Conservation (phyloP, 2,329 filamentous ascomycete species). For the Pseudocercospora vitis region DNA sequence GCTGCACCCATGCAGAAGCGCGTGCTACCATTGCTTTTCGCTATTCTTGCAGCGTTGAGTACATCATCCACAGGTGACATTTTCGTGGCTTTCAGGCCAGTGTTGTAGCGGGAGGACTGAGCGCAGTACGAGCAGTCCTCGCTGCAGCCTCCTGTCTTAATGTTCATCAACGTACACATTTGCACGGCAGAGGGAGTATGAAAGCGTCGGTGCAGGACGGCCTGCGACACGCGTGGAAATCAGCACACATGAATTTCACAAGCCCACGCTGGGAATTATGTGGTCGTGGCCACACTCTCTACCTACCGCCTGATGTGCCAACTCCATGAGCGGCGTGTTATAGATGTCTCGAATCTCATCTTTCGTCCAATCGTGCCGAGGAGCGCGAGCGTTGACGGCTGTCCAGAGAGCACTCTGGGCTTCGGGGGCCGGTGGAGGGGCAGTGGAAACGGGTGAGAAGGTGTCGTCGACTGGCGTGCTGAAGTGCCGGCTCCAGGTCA, state of each 20-base stretch:
- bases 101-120: slow-evolving; percentile 77
- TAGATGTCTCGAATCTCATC: slow-evolving; percentile 82
- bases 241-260: background rate
- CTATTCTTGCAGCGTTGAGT: slow-evolving; percentile 71
- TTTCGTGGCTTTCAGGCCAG: slow-evolving; percentile 76
- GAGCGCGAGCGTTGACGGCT: slow-evolving; percentile 60
- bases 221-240: slow-evolving; percentile 50
- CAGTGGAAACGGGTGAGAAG: slow-evolving; percentile 32
- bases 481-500: slow-evolving; percentile 29
- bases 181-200: slow-evolving; percentile 82
- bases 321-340: slow-evolving; percentile 75
- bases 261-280: no score
- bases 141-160: slow-evolving; percentile 89
- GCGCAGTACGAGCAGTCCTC: slow-evolving; percentile 94
- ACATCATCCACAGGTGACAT: slow-evolving; percentile 79
- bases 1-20: slow-evolving; percentile 95
- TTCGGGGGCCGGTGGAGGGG: slow-evolving; percentile 30
- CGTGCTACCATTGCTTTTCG: slow-evolving; percentile 80
- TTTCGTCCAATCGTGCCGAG: slow-evolving; percentile 75
- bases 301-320: slow-evolving; percentile 46
- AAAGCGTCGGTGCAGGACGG: slow-evolving; percentile 76
- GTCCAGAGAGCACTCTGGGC: slow-evolving; percentile 40
- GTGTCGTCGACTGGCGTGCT: slow-evolving; percentile 40
- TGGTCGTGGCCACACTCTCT: background rate
- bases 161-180: slow-evolving; percentile 94